Base-by-base conservation (phyloP, 768 basidiomycete species). In the Leccinum disarticulatum region DNA sequence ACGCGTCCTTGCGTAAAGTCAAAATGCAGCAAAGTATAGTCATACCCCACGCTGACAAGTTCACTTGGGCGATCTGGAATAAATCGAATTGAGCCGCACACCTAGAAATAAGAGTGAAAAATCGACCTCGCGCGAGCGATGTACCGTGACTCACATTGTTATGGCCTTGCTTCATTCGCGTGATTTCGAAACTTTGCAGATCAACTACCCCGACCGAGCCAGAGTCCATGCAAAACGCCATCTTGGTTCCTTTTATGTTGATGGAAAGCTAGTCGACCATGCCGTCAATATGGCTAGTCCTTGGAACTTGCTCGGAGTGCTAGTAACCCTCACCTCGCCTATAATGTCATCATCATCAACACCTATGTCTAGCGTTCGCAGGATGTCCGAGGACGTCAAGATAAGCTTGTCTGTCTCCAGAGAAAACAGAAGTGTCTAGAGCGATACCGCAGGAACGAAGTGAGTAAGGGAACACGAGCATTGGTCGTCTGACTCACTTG, bases 41-140 rank as follows among this genome's bases (percentile, higher is more conserved):
- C 92, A 66, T 88, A 93, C 2, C 91, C 91, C 6, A 85, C 90
- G 60, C 87, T 91, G 25, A 94, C 79, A 13, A 91, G 67, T 70
- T 93, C 92, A 47, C 77, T 79, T 4, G 88, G 84, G 25, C 90
- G 79, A 67, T 81, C 81, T 7, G 89, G 87, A 59, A 93, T 83
- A 69, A 91, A 93, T 60, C 77, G 82, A 41, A 88, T 84, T 17
- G 81, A 80, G 11, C 83, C 85, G 51, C 88, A 90, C 13, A 93
- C 83, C 91, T 93, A 66, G 36, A 60, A 55, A 58, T 61, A 54
- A 59, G 58, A 13, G 31, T 52, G 27, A 59, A 30, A n/a, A 28
- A 33, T 27, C 15, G 11, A 54, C 50, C 30, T 15, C 8, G 13
- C 28, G 30, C n/a, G 36, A 53, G 19, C n/a, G 52, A 31, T 9